Conservation (phyloP, 2,329 filamentous ascomycete genomes). For the Fusarium poae region DNA sequence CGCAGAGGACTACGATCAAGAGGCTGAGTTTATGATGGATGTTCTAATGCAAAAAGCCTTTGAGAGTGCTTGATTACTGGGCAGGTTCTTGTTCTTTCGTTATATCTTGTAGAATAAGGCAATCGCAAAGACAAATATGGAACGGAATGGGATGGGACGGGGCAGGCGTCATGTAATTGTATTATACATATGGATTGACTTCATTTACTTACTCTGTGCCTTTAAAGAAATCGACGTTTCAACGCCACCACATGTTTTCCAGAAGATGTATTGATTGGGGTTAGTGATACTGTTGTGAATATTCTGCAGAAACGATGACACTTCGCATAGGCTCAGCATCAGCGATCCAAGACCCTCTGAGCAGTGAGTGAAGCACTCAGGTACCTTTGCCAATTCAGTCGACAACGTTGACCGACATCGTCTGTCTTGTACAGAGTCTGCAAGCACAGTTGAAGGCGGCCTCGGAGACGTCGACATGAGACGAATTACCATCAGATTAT, state of each 20-base stretch:
- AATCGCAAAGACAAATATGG: slow-evolving; percentile 6
- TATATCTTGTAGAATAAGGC: slow-evolving; percentile 3
- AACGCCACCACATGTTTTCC: not conserved
- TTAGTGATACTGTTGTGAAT: not conserved
- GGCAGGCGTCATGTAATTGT: slow-evolving; percentile 7
- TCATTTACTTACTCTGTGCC: not conserved
- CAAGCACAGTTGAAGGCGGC: not conserved
- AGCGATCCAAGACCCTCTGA: too few relatives aligned
- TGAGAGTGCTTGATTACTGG: not conserved
- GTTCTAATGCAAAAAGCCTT: slow-evolving; percentile 3
- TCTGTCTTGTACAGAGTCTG: too few relatives aligned
- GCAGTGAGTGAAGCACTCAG: too few relatives aligned
- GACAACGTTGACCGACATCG: too few relatives aligned
- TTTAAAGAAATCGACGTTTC: not conserved
- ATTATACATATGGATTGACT: slow-evolving; percentile 1
- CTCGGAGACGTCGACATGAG: not conserved
- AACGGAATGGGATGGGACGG: slow-evolving; percentile 6
- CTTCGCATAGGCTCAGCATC: not conserved
- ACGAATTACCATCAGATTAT: rapidly evolving
- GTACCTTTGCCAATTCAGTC: too few relatives aligned
- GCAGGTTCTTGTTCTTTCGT: slow-evolving; percentile 4
- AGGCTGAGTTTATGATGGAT: slow-evolving; percentile 15
- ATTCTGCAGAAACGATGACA: not conserved
- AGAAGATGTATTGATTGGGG: not conserved
- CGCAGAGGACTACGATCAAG: slow-evolving; percentile 41